A percentile compares a stretch with the other conserved stretches of the same genome.
Evolutionary conservation across 805 yeast species (phyloP).

Genomic region (Kockiozyma suomiensis): DNA sequence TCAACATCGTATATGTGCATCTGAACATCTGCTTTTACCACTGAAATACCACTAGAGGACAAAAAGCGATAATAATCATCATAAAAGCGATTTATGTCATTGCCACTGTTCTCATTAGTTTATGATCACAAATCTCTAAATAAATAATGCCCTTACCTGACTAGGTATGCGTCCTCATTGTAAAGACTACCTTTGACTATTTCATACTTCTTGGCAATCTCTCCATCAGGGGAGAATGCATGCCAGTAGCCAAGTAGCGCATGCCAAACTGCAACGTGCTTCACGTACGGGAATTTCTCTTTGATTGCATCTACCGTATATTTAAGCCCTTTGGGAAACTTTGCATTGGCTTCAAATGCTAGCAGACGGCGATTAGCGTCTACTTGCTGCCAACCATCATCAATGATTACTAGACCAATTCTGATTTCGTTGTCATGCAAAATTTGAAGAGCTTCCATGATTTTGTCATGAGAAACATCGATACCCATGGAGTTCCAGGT

Average conservation of each 20-base stretch:
- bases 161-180: constrained; percentile 16
- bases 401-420: constrained; percentile 38
- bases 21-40: constrained; percentile 39
- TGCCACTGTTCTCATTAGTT: constrained; percentile 8
- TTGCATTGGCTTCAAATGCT: constrained; percentile 36
- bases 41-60: constrained; percentile 35
- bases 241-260: constrained; percentile 42
- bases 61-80: constrained; percentile 38
- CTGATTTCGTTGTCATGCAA: constrained; percentile 35
- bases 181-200: constrained; percentile 15
- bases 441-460: constrained; percentile 35
- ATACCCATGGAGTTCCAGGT: constrained; percentile 42
- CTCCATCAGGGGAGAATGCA: constrained; percentile 37
- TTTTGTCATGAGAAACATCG: constrained; percentile 33
- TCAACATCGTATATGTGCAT: constrained; percentile 37
- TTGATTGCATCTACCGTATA: constrained; percentile 36
- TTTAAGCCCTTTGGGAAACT: constrained; percentile 40
- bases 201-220: constrained; percentile 33
- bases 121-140: not conserved
- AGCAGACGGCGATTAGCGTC: constrained; percentile 34
- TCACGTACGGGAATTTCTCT: constrained; percentile 34
- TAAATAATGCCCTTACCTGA: constrained; percentile 4
- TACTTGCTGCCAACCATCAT: constrained; percentile 43
- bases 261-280: constrained; percentile 42
- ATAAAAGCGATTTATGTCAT: constrained; percentile 35